Evolutionary conservation across 2,329 filamentous ascomycete species (phyloP).

Genomic region (Curvularia verruculosa): DNA sequence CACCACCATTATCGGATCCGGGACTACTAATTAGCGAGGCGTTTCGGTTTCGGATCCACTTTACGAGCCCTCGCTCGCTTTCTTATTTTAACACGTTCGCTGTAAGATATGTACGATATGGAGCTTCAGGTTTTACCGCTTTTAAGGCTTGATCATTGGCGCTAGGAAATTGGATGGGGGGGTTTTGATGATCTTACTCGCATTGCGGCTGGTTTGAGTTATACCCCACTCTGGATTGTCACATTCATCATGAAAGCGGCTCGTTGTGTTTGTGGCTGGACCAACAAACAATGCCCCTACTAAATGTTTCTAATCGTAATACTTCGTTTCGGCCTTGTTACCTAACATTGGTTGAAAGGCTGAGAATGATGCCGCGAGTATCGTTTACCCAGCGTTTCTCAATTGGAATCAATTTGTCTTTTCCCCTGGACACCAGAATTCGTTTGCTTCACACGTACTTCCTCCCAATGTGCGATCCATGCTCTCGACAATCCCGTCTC

Average conservation of each 20-base stretch:
- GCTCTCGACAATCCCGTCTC: too few relatives aligned
- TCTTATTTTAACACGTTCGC: background rate
- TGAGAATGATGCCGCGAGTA: background rate
- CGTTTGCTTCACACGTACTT: too few relatives aligned
- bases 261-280: constrained; percentile 5
- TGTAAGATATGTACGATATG: constrained; percentile 10
- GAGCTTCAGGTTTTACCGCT: background rate
- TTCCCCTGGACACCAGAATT: too few relatives aligned
- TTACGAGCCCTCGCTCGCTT: background rate
- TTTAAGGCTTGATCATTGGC: background rate
- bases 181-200: constrained; percentile 6
- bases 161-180: background rate
- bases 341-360: too few relatives aligned
- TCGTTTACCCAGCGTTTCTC: background rate
- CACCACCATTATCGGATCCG: constrained; percentile 1
- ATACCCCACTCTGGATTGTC: constrained; percentile 17
- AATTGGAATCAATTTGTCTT: background rate
- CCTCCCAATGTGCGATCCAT: too few relatives aligned
- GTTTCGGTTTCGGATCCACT: constrained; percentile 1
- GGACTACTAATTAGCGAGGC: constrained; percentile 2
- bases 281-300: background rate
- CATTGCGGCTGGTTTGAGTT: constrained; percentile 8
- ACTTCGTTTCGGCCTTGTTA: background rate
- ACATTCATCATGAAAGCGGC: background rate
- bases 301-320: constrained; percentile 11